These are phyloP conservation scores for Backusella sp. DNA, from an alignment of 192 early-diverging fungal genomes.

Conservation along the genomic window DNA sequence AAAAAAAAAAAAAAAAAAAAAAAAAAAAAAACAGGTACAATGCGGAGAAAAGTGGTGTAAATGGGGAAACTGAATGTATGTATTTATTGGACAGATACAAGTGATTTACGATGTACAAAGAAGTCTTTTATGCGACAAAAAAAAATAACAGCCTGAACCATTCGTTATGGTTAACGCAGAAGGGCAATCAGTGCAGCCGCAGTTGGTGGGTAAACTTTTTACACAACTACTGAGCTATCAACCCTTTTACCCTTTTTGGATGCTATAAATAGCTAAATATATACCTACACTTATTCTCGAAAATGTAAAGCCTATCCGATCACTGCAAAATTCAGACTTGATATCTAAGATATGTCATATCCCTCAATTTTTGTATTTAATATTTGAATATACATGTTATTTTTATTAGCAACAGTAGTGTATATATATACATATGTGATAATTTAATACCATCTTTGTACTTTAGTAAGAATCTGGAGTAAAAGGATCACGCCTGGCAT, in stretches of 20 bases:
- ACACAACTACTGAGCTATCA: background rate
- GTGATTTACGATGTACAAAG: too few relatives aligned
- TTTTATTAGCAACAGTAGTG: too few relatives aligned
- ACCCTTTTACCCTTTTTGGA: background rate
- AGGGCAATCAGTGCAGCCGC: background rate
- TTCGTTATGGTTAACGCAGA: background rate
- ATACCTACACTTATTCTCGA: background rate
- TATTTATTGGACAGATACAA: too few relatives aligned
- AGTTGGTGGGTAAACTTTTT: background rate
- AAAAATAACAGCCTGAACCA: background rate
- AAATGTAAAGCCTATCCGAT: background rate
- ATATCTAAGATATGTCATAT: background rate
- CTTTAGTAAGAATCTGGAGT: background rate
- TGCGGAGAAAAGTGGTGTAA: too few relatives aligned
- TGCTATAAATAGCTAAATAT: background rate
- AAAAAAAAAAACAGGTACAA: too few relatives aligned
- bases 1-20: too few relatives aligned
- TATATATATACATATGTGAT: too few relatives aligned
- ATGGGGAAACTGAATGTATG: too few relatives aligned
- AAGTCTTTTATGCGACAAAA: too few relatives aligned
- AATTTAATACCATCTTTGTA: too few relatives aligned
- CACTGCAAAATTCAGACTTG: background rate
- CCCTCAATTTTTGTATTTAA: background rate
- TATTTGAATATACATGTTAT: background rate
- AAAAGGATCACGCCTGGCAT: background rate